Conservation (phyloP, 495 filamentous ascomycete genomes). For the Usnea hakonensis region DNA sequence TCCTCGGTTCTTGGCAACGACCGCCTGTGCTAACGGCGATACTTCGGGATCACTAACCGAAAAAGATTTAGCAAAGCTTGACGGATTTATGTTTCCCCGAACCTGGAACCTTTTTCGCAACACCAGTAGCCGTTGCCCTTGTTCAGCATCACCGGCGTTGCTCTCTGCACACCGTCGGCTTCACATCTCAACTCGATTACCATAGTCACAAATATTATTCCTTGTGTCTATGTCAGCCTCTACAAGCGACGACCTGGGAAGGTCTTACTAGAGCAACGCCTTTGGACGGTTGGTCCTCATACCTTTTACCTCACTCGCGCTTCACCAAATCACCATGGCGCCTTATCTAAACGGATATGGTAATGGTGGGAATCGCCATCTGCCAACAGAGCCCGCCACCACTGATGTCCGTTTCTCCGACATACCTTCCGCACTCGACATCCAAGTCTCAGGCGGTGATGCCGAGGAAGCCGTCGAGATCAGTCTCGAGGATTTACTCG, state of each 20-base stretch:
- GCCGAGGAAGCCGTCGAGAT: slow-evolving; percentile 85
- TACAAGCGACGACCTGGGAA: background rate
- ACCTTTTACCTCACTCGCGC: slow-evolving; percentile 1
- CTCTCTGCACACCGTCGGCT: background rate
- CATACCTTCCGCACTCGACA: slow-evolving; percentile 81
- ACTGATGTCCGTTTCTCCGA: slow-evolving; percentile 66
- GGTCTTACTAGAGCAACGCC: background rate
- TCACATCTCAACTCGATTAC: background rate
- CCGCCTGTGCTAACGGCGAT: background rate
- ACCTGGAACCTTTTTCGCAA: background rate
- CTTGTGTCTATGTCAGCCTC: background rate
- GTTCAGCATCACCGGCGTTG: background rate
- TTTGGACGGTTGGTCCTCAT: background rate
- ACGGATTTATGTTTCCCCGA: background rate
- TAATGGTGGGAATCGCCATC: slow-evolving; percentile 45
- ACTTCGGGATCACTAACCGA: background rate
- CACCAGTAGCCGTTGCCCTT: background rate
- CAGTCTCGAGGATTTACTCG: slow-evolving; percentile 77
- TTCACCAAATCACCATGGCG: slow-evolving; percentile 38
- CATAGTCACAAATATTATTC: background rate
- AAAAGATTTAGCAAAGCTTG: background rate
- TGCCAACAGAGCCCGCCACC: slow-evolving; percentile 21
- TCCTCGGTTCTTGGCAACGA: background rate
- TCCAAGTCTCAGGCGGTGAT: slow-evolving; percentile 71
- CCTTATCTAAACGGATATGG: slow-evolving; percentile 45